Evolutionary conservation across 1,139 yeast species (phyloP).

Genomic region (Sugiyamaella neomexicana): DNA sequence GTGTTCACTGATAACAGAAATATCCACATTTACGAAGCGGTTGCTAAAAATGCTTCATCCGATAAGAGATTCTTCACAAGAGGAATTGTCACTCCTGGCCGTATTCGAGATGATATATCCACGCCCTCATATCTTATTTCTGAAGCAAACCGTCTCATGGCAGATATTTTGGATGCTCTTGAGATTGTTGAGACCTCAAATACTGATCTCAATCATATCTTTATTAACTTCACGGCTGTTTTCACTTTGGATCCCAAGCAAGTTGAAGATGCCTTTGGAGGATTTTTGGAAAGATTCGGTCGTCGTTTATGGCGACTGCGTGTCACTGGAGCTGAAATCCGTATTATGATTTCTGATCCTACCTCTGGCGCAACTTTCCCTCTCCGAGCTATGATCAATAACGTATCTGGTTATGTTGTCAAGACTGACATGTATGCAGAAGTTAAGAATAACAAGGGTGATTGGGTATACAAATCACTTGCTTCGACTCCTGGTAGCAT

Average conservation of each 20-base stretch:
- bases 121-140: conserved; percentile 92
- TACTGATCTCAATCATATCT: conserved; percentile 94
- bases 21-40: conserved; percentile 95
- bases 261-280: conserved; percentile 96
- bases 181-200: conserved; percentile 93
- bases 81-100: conserved; percentile 96
- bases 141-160: conserved; percentile 93
- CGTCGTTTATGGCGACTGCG: conserved; percentile 95
- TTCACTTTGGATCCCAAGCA: conserved; percentile 93
- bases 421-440: conserved; percentile 93
- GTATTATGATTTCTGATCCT: conserved; percentile 93
- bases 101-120: conserved; percentile 86
- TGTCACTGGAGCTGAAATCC: conserved; percentile 94
- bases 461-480: conserved; percentile 94
- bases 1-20: conserved; percentile 96
- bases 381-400: conserved; percentile 91
- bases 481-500: conserved; percentile 86
- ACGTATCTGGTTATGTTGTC: conserved; percentile 96
- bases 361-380: conserved; percentile 88
- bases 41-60: conserved; percentile 88
- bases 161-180: conserved; percentile 90
- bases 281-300: conserved; percentile 96
- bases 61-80: conserved; percentile 96
- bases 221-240: conserved; percentile 92
- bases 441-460: conserved; percentile 86